These are phyloP conservation scores for Besnoitia besnoiti DNA, from an alignment of 169 alveolate species.

Conservation along the genomic window DNA sequence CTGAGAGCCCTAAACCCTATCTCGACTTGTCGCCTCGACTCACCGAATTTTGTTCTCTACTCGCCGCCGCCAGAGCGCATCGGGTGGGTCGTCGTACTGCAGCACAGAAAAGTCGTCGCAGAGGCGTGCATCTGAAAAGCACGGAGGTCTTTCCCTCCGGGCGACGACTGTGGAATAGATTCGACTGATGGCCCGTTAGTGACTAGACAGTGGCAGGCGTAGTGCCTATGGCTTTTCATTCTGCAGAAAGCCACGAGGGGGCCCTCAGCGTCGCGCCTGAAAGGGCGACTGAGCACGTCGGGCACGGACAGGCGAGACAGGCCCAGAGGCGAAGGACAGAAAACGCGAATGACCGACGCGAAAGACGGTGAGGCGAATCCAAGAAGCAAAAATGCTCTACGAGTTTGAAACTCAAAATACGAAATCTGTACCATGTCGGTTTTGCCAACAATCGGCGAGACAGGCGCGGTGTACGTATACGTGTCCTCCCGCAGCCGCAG, in stretches of 20 bases:
- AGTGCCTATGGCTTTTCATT: too few species aligned
- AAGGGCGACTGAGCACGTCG: too few species aligned
- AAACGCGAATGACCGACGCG: background rate
- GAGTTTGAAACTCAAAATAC: too few species aligned
- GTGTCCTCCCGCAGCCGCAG: background rate
- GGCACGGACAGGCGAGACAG: background rate
- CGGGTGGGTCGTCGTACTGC: constrained; percentile 40
- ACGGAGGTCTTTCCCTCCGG: too few species aligned
- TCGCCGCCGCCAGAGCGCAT: constrained; percentile 35
- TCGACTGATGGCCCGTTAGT: too few species aligned
- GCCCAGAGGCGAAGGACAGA: background rate
- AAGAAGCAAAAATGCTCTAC: too few species aligned
- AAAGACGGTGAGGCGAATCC: background rate
- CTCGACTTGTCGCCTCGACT: too few species aligned
- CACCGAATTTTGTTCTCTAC: constrained; percentile 7
- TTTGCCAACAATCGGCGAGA: constrained; percentile 12
- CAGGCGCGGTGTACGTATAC: constrained; percentile 27
- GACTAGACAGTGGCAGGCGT: too few species aligned
- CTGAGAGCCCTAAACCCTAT: too few species aligned
- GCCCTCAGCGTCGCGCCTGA: too few species aligned
- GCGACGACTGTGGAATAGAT: too few species aligned
- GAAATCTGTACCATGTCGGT: constrained; percentile 28
- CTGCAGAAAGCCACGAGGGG: too few species aligned
- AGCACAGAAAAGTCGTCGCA: background rate
- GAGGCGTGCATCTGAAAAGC: background rate